Evolutionary conservation across 106 monocot genomes (phyloP), one percentile per base, ranked within the genome.

Genomic region (Dendrobium chrysotoxum): DNA sequence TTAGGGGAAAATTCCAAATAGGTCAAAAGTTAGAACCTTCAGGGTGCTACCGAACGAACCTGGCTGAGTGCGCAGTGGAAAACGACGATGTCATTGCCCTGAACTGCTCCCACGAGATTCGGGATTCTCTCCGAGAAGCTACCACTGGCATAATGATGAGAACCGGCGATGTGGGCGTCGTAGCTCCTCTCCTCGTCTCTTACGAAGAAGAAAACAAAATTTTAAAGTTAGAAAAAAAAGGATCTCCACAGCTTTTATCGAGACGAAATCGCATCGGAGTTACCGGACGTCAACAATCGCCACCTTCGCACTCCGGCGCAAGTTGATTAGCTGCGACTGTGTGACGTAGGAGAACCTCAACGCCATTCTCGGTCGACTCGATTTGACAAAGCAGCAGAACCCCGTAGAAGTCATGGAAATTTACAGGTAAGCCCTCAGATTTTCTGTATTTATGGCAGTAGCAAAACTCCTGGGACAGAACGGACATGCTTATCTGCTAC

Each of bases 31-130:
- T 44, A 44, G 6, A 44, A 44, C 44, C 6, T 44, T 9, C 7
- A 44, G 9, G 44, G 9, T 44, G 44, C 44, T 44, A 44, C 42
- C 9, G 8, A 44, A 50, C 50, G 15, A 23, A 96, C 97, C 97
- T 97, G 64, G 85, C 94, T 97, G 72, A 97, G 94, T 55, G 97
- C 97, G 84, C 97, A 97, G 80, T 97, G 97, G 88, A 97, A 97
- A 58, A 97, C 94, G 53, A 94, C 84, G 81, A 89, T 93, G 66
- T 97, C 92, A 79, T 92, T 97, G 50, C 89, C 92, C 28, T 74
- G 57, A 81, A 94, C 77, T 16, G 92, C 85, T 40, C 84, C 81
- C 26, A 91, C 55, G 28, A 97, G 92, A 17, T 86, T 81, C 2
- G 97, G 91, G 53, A 97, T 89, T 76, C 73, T 83, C 75, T 90